Percentiles rank a stretch among this genome's conserved stretches.
Conservation (phyloP, 805 yeast species). For the Ogataea pilisensis region DNA sequence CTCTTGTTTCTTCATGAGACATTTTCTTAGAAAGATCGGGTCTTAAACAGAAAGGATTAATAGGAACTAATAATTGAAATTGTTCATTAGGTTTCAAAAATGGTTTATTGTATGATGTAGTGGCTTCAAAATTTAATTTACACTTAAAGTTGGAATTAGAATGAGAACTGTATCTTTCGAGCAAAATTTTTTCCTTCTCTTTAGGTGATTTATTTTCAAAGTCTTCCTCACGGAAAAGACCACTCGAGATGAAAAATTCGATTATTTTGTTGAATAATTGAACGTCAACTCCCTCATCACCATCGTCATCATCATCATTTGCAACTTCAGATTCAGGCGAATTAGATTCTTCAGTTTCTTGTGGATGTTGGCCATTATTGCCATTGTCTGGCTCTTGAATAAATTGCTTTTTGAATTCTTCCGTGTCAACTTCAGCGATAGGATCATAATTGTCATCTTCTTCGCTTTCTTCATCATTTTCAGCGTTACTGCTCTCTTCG, state of each 20-base stretch:
- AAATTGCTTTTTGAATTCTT: constrained; percentile 3
- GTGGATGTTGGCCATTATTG: constrained; percentile 2
- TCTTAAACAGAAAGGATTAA: constrained; percentile 48
- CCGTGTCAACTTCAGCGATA: background rate
- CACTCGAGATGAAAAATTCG: constrained; percentile 26
- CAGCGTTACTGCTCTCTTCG: constrained; percentile 1
- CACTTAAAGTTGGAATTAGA: constrained; percentile 20
- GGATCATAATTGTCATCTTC: constrained; percentile 9
- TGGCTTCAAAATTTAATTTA: constrained; percentile 28
- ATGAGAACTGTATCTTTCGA: constrained; percentile 31
- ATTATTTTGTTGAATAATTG: constrained; percentile 31
- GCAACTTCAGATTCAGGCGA: constrained; percentile 1
- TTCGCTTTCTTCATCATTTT: constrained; percentile 1
- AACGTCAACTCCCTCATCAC: constrained; percentile 36
- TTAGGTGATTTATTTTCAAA: constrained; percentile 33
- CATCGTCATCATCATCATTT: constrained; percentile 1
- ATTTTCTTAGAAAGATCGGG: constrained; percentile 57
- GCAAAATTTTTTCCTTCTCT: constrained; percentile 32
- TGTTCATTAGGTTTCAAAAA: constrained; percentile 35
- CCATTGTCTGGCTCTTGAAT: background rate
- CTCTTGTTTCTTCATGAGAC: constrained; percentile 47
- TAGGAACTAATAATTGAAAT: constrained; percentile 40
- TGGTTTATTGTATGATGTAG: constrained; percentile 37
- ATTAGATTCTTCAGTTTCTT: too few species aligned
- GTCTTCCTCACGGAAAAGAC: constrained; percentile 31